Evolutionary conservation across 1,284 basidiomycete genomes (phyloP).

Genomic region (Trametes sp.): DNA sequence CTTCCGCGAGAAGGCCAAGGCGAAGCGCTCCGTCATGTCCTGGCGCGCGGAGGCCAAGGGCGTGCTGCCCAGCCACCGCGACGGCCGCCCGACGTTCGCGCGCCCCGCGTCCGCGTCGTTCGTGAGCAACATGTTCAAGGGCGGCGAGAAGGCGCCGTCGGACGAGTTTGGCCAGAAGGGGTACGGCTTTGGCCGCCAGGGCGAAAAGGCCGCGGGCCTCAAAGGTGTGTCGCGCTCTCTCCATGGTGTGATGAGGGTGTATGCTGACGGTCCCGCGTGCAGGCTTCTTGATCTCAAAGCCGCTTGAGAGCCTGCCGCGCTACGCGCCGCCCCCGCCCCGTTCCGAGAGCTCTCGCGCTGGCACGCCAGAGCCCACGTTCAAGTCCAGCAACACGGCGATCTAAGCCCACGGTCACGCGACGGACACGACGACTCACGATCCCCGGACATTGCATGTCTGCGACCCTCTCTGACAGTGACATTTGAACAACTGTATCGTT

Average conservation of each 20-base stretch:
- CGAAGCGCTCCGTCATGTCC: slow-evolving; percentile 67
- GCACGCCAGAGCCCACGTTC: slow-evolving; percentile 41
- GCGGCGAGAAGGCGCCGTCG: slow-evolving; percentile 26
- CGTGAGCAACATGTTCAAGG: slow-evolving; percentile 38
- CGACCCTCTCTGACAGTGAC: slow-evolving; percentile 10
- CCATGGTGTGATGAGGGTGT: neutral
- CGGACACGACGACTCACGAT: slow-evolving; percentile 28
- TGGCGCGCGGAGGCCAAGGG: slow-evolving; percentile 70
- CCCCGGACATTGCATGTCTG: slow-evolving; percentile 17
- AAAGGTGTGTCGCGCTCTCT: slow-evolving; percentile 50
- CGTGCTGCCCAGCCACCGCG: slow-evolving; percentile 60
- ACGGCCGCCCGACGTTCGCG: slow-evolving; percentile 51
- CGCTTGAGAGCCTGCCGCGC: slow-evolving; percentile 48
- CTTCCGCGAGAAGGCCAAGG: slow-evolving; percentile 70
- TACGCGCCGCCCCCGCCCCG: slow-evolving; percentile 41
- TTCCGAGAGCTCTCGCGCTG: slow-evolving; percentile 36
- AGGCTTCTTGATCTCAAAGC: slow-evolving; percentile 49
- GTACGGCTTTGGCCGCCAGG: slow-evolving; percentile 74
- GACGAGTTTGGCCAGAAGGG: slow-evolving; percentile 45
- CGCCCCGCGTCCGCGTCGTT: slow-evolving; percentile 50
- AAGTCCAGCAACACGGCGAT: slow-evolving; percentile 42
- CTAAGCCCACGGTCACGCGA: slow-evolving; percentile 25
- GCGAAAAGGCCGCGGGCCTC: slow-evolving; percentile 76
- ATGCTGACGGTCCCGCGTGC: slow-evolving; percentile 13
- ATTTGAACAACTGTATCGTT: slow-evolving; percentile 29